These are phyloP conservation scores for Aspergillus carbonarius DNA, from an alignment of 2,329 filamentous ascomycete species.

Conservation along the genomic window DNA sequence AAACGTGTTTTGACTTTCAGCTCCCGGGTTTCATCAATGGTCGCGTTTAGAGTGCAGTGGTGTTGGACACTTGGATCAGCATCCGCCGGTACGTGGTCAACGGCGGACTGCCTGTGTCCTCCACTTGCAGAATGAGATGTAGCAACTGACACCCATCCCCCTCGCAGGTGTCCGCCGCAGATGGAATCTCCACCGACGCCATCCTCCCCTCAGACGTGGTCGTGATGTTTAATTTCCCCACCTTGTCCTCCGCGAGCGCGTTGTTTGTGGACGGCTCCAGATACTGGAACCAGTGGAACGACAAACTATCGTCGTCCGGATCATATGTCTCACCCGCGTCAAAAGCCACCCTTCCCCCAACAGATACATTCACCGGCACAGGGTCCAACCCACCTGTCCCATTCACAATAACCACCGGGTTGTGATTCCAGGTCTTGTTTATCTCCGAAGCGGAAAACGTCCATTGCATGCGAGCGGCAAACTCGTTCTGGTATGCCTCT, in stretches of 20 bases:
- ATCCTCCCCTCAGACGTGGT: neutral
- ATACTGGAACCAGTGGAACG: conserved; percentile 7
- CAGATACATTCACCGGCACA: neutral
- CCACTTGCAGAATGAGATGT: conserved; percentile 3
- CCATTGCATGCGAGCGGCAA: conserved; percentile 51
- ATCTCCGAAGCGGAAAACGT: conserved; percentile 29
- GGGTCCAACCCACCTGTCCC: conserved; percentile 8
- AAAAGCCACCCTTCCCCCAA: neutral
- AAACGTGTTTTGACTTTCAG: neutral
- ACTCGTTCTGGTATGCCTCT: conserved; percentile 53
- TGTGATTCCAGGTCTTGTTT: conserved; percentile 19
- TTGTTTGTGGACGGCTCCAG: neutral
- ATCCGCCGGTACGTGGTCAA: conserved; percentile 1
- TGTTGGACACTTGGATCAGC: conserved; percentile 3
- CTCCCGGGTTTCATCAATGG: neutral
- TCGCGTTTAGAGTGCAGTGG: neutral
- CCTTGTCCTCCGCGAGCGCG: neutral
- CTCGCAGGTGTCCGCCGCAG: neutral
- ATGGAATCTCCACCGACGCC: neutral
- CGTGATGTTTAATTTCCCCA: neutral
- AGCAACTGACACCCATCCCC: neutral
- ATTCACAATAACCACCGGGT: conserved; percentile 22
- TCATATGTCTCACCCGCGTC: conserved; percentile 3
- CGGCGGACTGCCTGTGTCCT: neutral
- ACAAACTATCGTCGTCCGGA: conserved; percentile 1